Percentiles rank a stretch among this genome's conserved stretches.
phyloP scores from a whole-genome alignment of 148 eudicot species.

The Cornus florida region DNA sequence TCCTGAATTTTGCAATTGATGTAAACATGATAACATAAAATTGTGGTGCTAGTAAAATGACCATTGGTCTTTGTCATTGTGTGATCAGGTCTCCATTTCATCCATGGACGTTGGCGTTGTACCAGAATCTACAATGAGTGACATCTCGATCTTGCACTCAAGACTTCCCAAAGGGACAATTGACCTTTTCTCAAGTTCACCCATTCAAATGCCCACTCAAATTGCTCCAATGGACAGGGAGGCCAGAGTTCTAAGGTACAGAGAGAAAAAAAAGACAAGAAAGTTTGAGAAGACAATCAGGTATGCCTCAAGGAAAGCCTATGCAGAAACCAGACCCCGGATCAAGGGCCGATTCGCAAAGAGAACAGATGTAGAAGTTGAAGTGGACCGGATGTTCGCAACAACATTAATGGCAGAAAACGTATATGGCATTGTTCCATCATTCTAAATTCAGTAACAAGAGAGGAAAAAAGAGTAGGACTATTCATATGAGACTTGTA shows the following conservation, averaged over 20 bases:
- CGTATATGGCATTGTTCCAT: slow-evolving; percentile 60
- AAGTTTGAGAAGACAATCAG: slow-evolving; percentile 94
- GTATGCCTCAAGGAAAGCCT: slow-evolving; percentile 97
- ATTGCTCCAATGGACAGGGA: slow-evolving; percentile 74
- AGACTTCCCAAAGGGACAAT: slow-evolving; percentile 66
- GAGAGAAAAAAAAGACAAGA: slow-evolving; percentile 88
- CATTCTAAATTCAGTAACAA: slow-evolving; percentile 27
- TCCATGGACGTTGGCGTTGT: slow-evolving; percentile 81
- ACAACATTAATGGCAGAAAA: slow-evolving; percentile 43
- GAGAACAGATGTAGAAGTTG: slow-evolving; percentile 70
- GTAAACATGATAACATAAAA: too few relatives aligned
- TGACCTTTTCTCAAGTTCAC: slow-evolving; percentile 65
- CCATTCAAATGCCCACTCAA: slow-evolving; percentile 60
- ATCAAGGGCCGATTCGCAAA: slow-evolving; percentile 95
- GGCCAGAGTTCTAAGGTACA: slow-evolving; percentile 85
- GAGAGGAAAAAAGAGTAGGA: neutral
- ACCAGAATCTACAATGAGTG: slow-evolving; percentile 59
- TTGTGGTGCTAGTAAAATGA: neutral
- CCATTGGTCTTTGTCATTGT: neutral
- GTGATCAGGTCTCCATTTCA: slow-evolving; percentile 70
- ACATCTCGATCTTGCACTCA: slow-evolving; percentile 45
- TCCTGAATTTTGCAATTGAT: too few relatives aligned
- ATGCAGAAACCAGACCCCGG: slow-evolving; percentile 95
- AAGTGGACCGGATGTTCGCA: slow-evolving; percentile 70
- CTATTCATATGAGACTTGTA: slow-evolving; percentile 6